Percentiles rank a stretch among this genome's conserved stretches.
These are phyloP conservation scores for Stromatinia cepivora DNA, from an alignment of 2,329 filamentous ascomycete genomes.

Conservation along the genomic window DNA sequence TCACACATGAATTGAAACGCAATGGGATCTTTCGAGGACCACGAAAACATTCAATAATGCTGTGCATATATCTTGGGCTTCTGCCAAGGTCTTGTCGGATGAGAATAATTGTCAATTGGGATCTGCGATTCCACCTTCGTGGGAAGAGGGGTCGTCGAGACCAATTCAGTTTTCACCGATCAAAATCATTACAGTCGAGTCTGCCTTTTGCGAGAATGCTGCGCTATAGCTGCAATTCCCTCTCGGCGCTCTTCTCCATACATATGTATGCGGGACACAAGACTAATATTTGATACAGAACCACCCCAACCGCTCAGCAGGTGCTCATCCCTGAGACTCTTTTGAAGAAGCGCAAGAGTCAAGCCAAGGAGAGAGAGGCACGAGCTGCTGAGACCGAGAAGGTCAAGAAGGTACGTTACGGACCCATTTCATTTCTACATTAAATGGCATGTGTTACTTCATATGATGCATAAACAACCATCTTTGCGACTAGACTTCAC, in stretches of 20 bases:
- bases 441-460: conserved; percentile 24
- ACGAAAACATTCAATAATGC: conserved; percentile 35
- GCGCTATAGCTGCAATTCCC: conserved; percentile 89
- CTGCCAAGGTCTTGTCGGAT: conserved; percentile 74
- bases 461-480: conserved; percentile 83
- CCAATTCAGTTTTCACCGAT: conserved; percentile 63
- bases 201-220: conserved; percentile 85
- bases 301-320: conserved; percentile 91
- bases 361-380: conserved; percentile 98
- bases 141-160: conserved; percentile 36
- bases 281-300: conserved; percentile 80
- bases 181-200: conserved; percentile 77
- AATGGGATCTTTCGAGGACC: conserved; percentile 31
- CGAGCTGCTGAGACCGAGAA: conserved; percentile 76
- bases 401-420: conserved; percentile 73
- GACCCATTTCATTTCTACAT: neutral
- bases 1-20: conserved; percentile 48
- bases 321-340: conserved; percentile 98
- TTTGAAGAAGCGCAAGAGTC: conserved; percentile 99
- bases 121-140: conserved; percentile 24
- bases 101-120: conserved; percentile 51
- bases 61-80: conserved; percentile 50
- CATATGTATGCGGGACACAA: conserved; percentile 63
- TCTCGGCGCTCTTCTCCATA: conserved; percentile 75
- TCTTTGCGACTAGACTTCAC: conserved; percentile 80